Percentiles rank a stretch among this genome's conserved stretches.
These are phyloP conservation scores for Candida ficus DNA, from an alignment of 805 yeast genomes.

Conservation along the genomic window DNA sequence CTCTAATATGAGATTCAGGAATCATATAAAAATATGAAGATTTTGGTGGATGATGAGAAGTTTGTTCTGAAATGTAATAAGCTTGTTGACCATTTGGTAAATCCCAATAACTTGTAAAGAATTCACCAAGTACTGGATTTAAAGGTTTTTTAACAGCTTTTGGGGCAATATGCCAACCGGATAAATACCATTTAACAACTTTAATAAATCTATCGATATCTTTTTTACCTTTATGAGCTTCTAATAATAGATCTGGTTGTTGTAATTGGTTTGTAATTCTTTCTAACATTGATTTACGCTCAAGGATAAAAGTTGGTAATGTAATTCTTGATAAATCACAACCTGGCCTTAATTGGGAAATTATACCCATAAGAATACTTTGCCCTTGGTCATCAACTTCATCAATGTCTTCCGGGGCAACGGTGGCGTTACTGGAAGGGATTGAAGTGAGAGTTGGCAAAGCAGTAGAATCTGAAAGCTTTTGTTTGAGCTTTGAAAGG, in stretches of 20 bases:
- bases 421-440: conserved; percentile 6
- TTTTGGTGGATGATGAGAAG: conserved; percentile 98
- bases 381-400: conserved; percentile 91
- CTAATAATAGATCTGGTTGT: conserved; percentile 68
- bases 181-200: conserved; percentile 83
- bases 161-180: conserved; percentile 98
- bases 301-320: conserved; percentile 90
- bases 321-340: conserved; percentile 87
- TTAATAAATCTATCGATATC: conserved; percentile 64
- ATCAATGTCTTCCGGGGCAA: conserved; percentile 69
- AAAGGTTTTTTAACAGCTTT: conserved; percentile 97
- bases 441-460: neutral
- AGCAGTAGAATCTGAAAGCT: too few relatives aligned
- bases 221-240: conserved; percentile 58
- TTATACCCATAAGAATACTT: conserved; percentile 79
- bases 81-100: conserved; percentile 67
- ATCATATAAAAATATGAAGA: conserved; percentile 86
- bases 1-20: conserved; percentile 76
- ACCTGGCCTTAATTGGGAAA: conserved; percentile 89
- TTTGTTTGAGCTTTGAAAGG: conserved; percentile 13
- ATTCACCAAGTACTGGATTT: conserved; percentile 91
- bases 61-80: conserved; percentile 87
- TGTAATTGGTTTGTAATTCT: conserved; percentile 85
- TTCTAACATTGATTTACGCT: conserved; percentile 93
- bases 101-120: conserved; percentile 91